A percentile compares a stretch with the other conserved stretches of the same genome.
phyloP scores from a whole-genome alignment of 805 yeast species.

The Candida chauliodis region DNA sequence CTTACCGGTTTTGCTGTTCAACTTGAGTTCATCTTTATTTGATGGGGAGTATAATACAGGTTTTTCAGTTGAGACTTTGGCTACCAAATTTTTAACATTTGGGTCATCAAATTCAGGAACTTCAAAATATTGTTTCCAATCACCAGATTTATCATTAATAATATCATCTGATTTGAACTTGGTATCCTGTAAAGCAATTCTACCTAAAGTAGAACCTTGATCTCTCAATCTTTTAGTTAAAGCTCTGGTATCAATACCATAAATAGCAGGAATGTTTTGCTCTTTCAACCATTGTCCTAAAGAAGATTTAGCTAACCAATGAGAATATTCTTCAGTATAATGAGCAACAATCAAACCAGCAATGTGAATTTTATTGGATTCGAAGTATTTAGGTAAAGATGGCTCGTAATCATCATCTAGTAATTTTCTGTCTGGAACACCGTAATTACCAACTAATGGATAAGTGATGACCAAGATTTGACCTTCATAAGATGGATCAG shows the following conservation, averaged over 20 bases:
- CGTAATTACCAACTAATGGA: slow-evolving; percentile 97
- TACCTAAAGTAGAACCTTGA: slow-evolving; percentile 89
- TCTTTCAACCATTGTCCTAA: slow-evolving; percentile 91
- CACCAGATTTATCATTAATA: slow-evolving; percentile 23
- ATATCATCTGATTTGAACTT: slow-evolving; percentile 27
- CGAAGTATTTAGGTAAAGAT: slow-evolving; percentile 85
- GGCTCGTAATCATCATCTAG: slow-evolving; percentile 64
- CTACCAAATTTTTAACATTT: slow-evolving; percentile 85
- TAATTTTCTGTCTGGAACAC: slow-evolving; percentile 86
- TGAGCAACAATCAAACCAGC: slow-evolving; percentile 97
- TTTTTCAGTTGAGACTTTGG: slow-evolving; percentile 75
- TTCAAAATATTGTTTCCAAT: slow-evolving; percentile 64
- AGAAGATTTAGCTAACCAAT: slow-evolving; percentile 87
- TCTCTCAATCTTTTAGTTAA: slow-evolving; percentile 91
- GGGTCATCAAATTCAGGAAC: slow-evolving; percentile 93
- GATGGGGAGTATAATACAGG: slow-evolving; percentile 78
- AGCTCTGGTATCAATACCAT: slow-evolving; percentile 96
- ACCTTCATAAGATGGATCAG: slow-evolving; percentile 98
- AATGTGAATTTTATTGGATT: slow-evolving; percentile 86
- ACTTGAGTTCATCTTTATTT: slow-evolving; percentile 45
- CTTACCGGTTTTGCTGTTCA: slow-evolving; percentile 55
- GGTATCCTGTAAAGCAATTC: slow-evolving; percentile 63
- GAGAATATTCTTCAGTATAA: slow-evolving; percentile 95
- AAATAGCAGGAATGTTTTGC: slow-evolving; percentile 91
- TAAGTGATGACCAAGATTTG: slow-evolving; percentile 95